Conservation (phyloP, 306 rosid species). For the Prunus davidiana region DNA sequence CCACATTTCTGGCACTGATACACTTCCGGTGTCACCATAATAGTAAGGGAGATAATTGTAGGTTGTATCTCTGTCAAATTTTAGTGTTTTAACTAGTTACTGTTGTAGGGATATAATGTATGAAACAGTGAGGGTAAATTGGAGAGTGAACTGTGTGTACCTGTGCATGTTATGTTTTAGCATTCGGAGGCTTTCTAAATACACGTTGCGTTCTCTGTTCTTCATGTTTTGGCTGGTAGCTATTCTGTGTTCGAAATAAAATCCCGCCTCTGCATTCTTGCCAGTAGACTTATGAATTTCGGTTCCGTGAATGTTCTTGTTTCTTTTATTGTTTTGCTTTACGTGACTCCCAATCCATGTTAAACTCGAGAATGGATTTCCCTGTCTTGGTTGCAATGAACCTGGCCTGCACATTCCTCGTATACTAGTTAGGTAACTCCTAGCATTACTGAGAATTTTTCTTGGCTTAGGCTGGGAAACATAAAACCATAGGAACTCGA, state of each 20-base stretch:
- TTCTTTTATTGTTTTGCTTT: not conserved
- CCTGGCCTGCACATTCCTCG: not conserved
- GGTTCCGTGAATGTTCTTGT: not conserved
- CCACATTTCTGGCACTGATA: constrained; percentile 71
- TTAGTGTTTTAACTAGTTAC: constrained; percentile 52
- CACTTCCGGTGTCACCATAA: constrained; percentile 67
- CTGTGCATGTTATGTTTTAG: constrained; percentile 38
- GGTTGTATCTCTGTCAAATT: constrained; percentile 29
- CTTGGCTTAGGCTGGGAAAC: not conserved
- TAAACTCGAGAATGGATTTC: not conserved
- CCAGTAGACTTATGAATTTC: not conserved
- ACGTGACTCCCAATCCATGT: not conserved
- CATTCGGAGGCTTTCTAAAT: constrained; percentile 39
- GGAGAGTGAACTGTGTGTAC: constrained; percentile 34
- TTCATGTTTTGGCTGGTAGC: constrained; percentile 4
- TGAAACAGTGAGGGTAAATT: constrained; percentile 39
- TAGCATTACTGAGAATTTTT: not conserved
- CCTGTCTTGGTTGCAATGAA: not conserved
- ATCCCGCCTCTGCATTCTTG: not conserved
- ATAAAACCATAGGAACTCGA: not conserved
- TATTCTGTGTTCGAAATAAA: not conserved
- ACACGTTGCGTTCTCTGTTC: constrained; percentile 24
- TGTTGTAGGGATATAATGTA: constrained; percentile 55
- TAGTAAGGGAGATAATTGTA: constrained; percentile 12
- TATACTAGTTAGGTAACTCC: not conserved